Conservation (phyloP, 495 filamentous ascomycete genomes). For the Trichocladium antarcticum region DNA sequence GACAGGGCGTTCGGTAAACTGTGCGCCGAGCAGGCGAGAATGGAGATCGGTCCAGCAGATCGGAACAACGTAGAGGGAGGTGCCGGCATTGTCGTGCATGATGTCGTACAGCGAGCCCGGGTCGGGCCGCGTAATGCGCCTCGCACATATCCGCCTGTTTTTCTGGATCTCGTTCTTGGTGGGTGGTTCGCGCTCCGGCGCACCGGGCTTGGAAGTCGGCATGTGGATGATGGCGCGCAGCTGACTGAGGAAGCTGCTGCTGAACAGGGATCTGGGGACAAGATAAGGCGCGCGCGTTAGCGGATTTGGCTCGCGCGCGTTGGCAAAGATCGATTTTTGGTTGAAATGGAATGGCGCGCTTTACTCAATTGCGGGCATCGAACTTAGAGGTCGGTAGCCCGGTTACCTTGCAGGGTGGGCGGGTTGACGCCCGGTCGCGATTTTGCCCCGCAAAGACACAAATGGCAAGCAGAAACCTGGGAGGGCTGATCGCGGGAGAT, state of each 20-base stretch:
- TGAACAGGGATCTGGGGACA: slow-evolving; percentile 19
- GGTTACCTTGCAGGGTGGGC: slow-evolving; percentile 4
- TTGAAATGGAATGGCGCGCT: slow-evolving; percentile 7
- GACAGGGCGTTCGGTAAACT: slow-evolving; percentile 26
- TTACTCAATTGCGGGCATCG: slow-evolving; percentile 27
- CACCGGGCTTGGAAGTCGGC: slow-evolving; percentile 13
- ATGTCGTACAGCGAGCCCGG: slow-evolving; percentile 39
- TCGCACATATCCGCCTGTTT: background rate
- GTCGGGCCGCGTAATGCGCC: slow-evolving; percentile 24
- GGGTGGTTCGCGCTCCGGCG: slow-evolving; percentile 5
- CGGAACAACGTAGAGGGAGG: slow-evolving; percentile 31
- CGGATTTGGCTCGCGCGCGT: background rate
- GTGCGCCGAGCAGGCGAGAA: slow-evolving; percentile 28
- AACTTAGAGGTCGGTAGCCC: slow-evolving; percentile 1
- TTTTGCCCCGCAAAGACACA: slow-evolving; percentile 9
- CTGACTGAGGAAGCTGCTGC: slow-evolving; percentile 24
- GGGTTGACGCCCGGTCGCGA: slow-evolving; percentile 6
- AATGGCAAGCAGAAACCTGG: background rate
- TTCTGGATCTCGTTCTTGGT: background rate
- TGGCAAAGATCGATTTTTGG: background rate
- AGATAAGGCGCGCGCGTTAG: slow-evolving; percentile 7
- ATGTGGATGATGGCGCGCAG: slow-evolving; percentile 26
- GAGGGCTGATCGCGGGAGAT: background rate
- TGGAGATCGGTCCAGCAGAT: slow-evolving; percentile 41
- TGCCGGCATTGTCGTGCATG: slow-evolving; percentile 33